Base-by-base conservation (phyloP, 208 protist species). In the Crithidia fasciculata region DNA sequence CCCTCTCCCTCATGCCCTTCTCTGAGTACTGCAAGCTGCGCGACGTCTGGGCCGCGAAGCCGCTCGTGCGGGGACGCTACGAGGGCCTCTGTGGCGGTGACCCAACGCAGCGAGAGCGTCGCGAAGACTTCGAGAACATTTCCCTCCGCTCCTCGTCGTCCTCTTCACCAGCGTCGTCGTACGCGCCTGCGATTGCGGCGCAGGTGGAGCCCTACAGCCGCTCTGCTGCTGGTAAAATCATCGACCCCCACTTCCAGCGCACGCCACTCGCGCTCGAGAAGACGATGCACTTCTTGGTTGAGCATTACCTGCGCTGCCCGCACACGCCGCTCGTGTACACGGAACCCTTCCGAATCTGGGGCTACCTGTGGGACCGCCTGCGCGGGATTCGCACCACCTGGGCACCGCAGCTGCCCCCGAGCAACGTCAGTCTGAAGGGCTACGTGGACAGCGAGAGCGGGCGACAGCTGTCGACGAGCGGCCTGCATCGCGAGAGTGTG, bases 261-360 rank as follows among this genome's bases (percentile, higher is more conserved):
- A 86, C 83, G 13, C 85, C 88, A 6, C 65, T 81, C 8, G 88
- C 91, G 45, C 82, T 96, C 50, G 87, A 93, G 72, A 96, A 96
- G 74, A 69, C 78, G 47, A 93, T 96, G 88, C 91, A 96, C 80
- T 93, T 96, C 62, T 81, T 96, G 18, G 91, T 93, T 0, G 80
- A 96, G 62, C 81, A 91, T 80, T 96, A 90, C 72, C 74, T 96
- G 44, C 91, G 91, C 19, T 66, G 69, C 10, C 88, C 91, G 13
- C 88, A 91, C 84, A 87, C 85, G 5, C 59, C 85, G 0, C 76
- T 86, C 47, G 82, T 85, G 52, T 91, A 86, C 78, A 67, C 80
- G 5, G 81, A 87, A 8, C 83, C 90, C 0, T 91, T 91, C 74
- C 80, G 81, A n/a, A 76, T 94, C 2, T 96, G 92, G 90, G 70